Base-by-base conservation (phyloP, 2,329 filamentous ascomycete genomes). In the Ophiostoma populinum region DNA sequence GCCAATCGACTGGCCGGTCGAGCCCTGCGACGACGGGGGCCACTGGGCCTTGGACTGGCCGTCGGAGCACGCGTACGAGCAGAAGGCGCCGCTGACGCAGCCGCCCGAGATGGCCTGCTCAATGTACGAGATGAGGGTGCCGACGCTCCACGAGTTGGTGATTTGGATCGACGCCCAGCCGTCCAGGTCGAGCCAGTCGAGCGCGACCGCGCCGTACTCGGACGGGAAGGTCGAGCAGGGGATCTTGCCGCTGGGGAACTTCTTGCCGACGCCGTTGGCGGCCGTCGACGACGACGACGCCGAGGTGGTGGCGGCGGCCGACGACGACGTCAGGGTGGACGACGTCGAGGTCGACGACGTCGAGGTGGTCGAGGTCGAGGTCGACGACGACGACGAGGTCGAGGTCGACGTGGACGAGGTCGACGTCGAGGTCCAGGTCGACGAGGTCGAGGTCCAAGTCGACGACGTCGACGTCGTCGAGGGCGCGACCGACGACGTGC, bases 21-120 rank as follows among this genome's bases (percentile, higher is more conserved):
- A 50, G 37, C 87, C 90, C 62, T 95, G 90, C 22, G 67, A 63
- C 1, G 46, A 56, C 9, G 51, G 46, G 31, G 90, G 83, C 79
- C 85, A 95, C 53, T 95, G 87, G 3, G 78, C 69, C 70, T 94
- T 94, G 55, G 90, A 75, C 57, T 90, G 92, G 30, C 87, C 87
- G 19, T 75, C 59, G n/a, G 82, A 80, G 63, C 90, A 98, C 38
- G 82, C 75, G 51, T 95, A 95, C 2, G 86, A 92, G 66, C 87
- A 94, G 65, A 86, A 85, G 39, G 63, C 58, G 32, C 73, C 75
- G 8, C 62, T 48, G 7, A 48, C 53, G 59, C 82, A 87, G 40
- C 55, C 56, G 12, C 76, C 79, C 13, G 59, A 59, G 31, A 75
- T 55, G 18, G 67, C 72, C 26, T 74, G 75, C 34, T 69, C 62